Conservation (phyloP, 169 alveolate species). For the Cryptosporidium parvum region DNA sequence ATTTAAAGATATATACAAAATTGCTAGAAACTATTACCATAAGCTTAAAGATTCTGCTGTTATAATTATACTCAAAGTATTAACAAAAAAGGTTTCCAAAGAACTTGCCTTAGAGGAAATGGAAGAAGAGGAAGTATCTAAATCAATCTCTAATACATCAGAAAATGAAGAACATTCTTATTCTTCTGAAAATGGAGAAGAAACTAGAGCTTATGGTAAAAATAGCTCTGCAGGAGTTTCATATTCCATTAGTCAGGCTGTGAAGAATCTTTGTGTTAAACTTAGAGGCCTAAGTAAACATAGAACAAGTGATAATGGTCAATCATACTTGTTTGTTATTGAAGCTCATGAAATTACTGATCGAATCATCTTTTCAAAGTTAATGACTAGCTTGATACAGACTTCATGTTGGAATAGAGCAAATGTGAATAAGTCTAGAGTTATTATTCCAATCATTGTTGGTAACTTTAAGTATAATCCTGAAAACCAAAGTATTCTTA, state of each 20-base stretch:
- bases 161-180: neutral
- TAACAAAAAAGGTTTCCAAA: slow-evolving; percentile 19
- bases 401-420: slow-evolving; percentile 72
- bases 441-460: slow-evolving; percentile 40
- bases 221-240: neutral
- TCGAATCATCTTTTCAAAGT: neutral
- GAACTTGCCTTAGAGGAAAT: slow-evolving; percentile 3
- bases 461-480: neutral
- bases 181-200: neutral
- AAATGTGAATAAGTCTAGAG: slow-evolving; percentile 18
- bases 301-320: slow-evolving; percentile 34
- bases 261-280: slow-evolving; percentile 29
- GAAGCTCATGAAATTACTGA: slow-evolving; percentile 38
- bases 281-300: slow-evolving; percentile 13
- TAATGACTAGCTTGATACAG: slow-evolving; percentile 23
- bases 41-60: slow-evolving; percentile 50
- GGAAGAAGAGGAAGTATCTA: slow-evolving; percentile 15
- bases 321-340: slow-evolving; percentile 40
- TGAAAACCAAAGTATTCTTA: neutral
- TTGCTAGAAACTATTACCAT: slow-evolving; percentile 11
- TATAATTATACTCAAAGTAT: slow-evolving; percentile 37
- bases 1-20: slow-evolving; percentile 17
- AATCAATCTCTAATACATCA: neutral
- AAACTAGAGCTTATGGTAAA: neutral
- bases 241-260: slow-evolving; percentile 22